Base-by-base conservation (phyloP, 805 yeast species). In the Ogataea dorogensis region DNA sequence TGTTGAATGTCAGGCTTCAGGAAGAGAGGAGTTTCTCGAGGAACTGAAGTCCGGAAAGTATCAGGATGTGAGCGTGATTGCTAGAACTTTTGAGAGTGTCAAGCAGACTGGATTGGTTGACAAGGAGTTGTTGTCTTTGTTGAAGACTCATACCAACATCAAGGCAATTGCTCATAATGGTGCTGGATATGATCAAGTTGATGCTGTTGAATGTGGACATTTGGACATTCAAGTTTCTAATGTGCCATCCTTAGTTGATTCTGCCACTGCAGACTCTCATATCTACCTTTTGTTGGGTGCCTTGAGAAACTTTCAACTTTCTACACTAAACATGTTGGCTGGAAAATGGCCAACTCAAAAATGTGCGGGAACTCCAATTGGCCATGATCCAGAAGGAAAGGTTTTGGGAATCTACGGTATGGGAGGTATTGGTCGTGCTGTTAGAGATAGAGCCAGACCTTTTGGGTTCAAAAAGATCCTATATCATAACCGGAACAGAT, bases 391-490 rank as follows among this genome's bases (percentile, higher is more conserved):
- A 12, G 77, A 70, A 44, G 86, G 86, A 7, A 81, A 81, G 54
- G 70, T 70, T 13, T 80, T 87, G 15, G 96, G 96, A 31, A 79
- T 87, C 36, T 66, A 83, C 34, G 96, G 96, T 11, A 71, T 87
- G 75, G 96, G 96, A 21, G 95, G 95, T 22, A 86, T 87, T 61
- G 96, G 96, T 30, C 75, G 88, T 40, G 84, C 86, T 19, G 78
- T 87, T 34, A 71, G 86, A 36, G 76, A 78, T 46, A 73, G 91
- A 49, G 68, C 85, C 44, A 61, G 64, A 46, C 89, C 91, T 7
- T 86, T 87, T 60, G 95, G 93, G 3, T 85, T 86, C 60, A 64
- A 60, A 21, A 78, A 75, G 50, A 75, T 83, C 46, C 59, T 81
- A 24, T 87, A 87, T 62, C 73, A 86, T 61, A 87, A 86, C 65